Evolutionary conservation across 768 basidiomycete genomes (phyloP).

Genomic region (Rhizopogon vinicolor): DNA sequence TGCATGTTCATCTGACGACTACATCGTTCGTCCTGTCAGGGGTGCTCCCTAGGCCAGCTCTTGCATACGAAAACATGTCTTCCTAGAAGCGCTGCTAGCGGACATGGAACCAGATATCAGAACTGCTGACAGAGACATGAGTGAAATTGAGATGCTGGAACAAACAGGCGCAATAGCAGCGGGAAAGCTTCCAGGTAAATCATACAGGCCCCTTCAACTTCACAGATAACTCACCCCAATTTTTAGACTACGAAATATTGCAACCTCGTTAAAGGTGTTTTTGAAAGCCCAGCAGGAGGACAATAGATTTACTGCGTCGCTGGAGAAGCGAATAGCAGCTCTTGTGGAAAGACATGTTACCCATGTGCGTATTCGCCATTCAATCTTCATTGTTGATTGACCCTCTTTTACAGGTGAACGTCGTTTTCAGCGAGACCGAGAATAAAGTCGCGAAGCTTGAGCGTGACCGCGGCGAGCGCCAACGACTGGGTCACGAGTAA

Average conservation of each 20-base stretch:
- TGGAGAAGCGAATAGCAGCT: slow-evolving; percentile 62
- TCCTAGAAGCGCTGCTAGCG: slow-evolving; percentile 61
- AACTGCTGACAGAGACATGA: slow-evolving; percentile 73
- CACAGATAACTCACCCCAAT: neutral
- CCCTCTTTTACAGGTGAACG: too few species aligned
- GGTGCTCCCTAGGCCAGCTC: slow-evolving; percentile 40
- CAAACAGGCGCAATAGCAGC: slow-evolving; percentile 68
- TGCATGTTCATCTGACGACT: slow-evolving; percentile 68
- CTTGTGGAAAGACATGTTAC: slow-evolving; percentile 69
- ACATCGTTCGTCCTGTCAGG: slow-evolving; percentile 76
- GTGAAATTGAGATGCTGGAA: slow-evolving; percentile 68
- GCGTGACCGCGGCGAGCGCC: too few species aligned
- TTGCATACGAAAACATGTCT: slow-evolving; percentile 62
- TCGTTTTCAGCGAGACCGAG: too few species aligned
- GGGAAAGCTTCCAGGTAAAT: slow-evolving; percentile 45
- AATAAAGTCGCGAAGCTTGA: too few species aligned
- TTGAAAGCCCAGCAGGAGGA: slow-evolving; percentile 59
- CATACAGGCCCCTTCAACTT: too few species aligned
- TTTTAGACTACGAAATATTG: slow-evolving; percentile 44
- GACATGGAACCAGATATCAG: slow-evolving; percentile 87
- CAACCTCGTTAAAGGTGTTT: slow-evolving; percentile 56
- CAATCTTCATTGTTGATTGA: too few species aligned
- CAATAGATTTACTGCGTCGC: slow-evolving; percentile 42
- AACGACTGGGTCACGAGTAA: too few species aligned
- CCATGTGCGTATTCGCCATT: slow-evolving; percentile 23